Evolutionary conservation across 2,329 filamentous ascomycete genomes (phyloP).

Genomic region (Thelonectria rubi): DNA sequence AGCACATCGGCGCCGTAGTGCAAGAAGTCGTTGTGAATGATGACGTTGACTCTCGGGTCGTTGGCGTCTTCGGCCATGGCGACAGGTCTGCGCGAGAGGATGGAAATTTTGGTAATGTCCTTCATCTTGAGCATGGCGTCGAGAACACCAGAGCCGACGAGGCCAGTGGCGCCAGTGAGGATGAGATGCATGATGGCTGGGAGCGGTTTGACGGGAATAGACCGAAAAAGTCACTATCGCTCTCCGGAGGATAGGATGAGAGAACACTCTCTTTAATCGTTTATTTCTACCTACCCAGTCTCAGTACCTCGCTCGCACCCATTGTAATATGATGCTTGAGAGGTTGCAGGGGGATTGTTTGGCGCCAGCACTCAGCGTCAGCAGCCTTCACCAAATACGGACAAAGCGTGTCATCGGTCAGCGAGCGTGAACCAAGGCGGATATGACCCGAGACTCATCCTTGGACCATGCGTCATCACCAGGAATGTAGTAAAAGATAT

Average conservation of each 20-base stretch:
- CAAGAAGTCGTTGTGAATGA: conserved; percentile 73
- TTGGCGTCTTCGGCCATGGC: conserved; percentile 66
- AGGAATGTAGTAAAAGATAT: no score
- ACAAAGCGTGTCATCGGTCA: neutral
- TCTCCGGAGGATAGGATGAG: no score
- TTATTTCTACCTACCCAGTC: no score
- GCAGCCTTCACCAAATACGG: neutral
- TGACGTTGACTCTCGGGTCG: conserved; percentile 70
- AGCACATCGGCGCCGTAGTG: conserved; percentile 67
- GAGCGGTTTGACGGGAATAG: no score
- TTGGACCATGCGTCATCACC: no score
- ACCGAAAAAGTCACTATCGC: no score
- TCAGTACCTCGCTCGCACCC: no score
- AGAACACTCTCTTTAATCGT: no score
- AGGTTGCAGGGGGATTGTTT: neutral
- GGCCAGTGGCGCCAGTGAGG: conserved; percentile 72
- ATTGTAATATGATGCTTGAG: no score
- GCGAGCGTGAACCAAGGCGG: neutral
- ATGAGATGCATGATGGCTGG: conserved; percentile 66
- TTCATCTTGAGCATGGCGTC: conserved; percentile 66
- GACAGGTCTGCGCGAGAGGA: conserved; percentile 73
- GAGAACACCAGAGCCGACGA: conserved; percentile 69
- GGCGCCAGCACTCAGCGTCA: neutral
- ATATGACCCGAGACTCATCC: no score
- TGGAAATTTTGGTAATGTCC: conserved; percentile 70